Evolutionary conservation across 495 filamentous ascomycete genomes (phyloP), one percentile per base, ranked within the genome.

Genomic region (Penicillium lagena): DNA sequence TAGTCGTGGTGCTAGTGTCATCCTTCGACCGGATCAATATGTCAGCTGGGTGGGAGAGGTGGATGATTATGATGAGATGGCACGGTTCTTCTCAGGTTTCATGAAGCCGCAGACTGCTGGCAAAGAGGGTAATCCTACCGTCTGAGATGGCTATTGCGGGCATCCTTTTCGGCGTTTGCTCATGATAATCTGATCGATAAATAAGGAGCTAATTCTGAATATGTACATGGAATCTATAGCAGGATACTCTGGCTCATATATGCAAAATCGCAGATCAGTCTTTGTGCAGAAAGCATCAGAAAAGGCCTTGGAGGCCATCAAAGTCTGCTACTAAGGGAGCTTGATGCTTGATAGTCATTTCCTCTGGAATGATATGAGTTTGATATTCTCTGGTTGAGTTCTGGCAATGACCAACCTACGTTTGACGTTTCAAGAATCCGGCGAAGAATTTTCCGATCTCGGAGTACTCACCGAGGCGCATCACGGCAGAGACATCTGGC

Each of bases 1-100:
- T n/a, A 66, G 73, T 39, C 64, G 50, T 10, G 83, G 84, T 0
- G 78, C 73, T 47, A 63, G 78, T 10, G 75, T 84, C 4, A 66
- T 81, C 33, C 10, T 71, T 1, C 53, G 81, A n/a, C 83, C 83
- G 8, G 83, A 86, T 67, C 74, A 79, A 56, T 78, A 85, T 66
- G 73, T 85, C 13, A 71, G 72, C 1, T 81, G 67, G 68, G 58
- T 83, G 6, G 77, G 78, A 3, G 72, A 72, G 30, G 33, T 82
- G 35, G 76, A 78, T 42, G 76, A 77, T 60, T 47, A 48, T 34
- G 45, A 49, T 12, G 39, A 39, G 5, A 55, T 55, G 52, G 35
- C 33, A 1, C 12, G 14, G 13, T 55, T 49, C 33, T 52, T 55
- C n/a, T 14, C 39, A n/a, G 39, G 30, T 2, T 54, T 54, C 28